Evolutionary conservation across 108 stramenopile species (phyloP), one percentile per base, ranked within the genome.

Genomic region (Nitzschia sp.): DNA sequence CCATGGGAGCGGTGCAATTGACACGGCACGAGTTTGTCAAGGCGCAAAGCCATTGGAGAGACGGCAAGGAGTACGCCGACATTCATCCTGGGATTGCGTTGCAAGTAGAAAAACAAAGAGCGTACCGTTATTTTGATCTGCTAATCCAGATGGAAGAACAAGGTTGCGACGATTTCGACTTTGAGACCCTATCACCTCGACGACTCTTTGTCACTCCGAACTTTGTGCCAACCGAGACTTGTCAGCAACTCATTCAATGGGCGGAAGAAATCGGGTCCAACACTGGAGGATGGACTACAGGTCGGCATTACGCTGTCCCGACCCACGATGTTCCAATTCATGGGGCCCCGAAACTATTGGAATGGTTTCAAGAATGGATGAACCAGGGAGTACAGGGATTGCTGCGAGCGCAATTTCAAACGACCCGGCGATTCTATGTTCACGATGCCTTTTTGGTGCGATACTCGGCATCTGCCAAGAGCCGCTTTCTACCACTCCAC

Each of bases 291-390:
- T 98, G 97, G 97, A 96, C 95, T 26, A 93, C 94, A 17, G 71
- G 83, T 29, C 86, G 97, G 0, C 97, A 98, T 76, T 96, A 97
- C 64, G 86, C 96, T 2, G 97, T 98, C n/a, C 97, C 97, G 28
- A 98, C 97, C 13, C 93, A 88, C 34, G 97, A 98, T 72, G 59
- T 97, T 25, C 96, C 96, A 4, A 78, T 98, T 17, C 93, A 96
- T 72, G 70, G 77, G 55, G 62, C 92, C 11, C 75, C 75, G 2
- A 49, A 66, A 9, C 31, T 95, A 5, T 72, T 79, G 46, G 27
- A 67, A 13, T 88, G 85, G 78, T 94, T 92, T 61, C 64, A 55
- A 23, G 3, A 21, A 19, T 83, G 78, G 72, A 75, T 81, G 67
- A 54, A 8, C 26, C 28, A 53, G 0, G 24, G 21, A 15, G 31